Evolutionary conservation across 768 basidiomycete species (phyloP), one percentile per base, ranked within the genome.

Genomic region (Mycena galopus): DNA sequence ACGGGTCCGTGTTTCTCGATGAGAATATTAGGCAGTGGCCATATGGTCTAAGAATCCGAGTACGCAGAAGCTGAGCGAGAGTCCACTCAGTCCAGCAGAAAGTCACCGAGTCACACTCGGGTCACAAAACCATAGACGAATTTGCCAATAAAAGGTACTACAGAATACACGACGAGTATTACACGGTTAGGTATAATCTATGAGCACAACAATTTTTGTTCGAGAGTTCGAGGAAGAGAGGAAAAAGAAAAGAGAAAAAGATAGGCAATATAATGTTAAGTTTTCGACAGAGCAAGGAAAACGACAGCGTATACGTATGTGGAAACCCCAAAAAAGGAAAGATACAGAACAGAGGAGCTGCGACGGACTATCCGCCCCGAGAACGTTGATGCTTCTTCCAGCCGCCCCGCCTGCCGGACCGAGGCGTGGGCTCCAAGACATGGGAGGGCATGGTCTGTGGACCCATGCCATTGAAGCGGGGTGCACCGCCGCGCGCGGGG

Each of bases 241-340:
- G 12, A 19, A 42, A 55, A 37, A 27, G 33, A 25, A 27, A 5
- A 44, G 37, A 44, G 32, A 27, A 14, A 51, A 32, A 72, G 27
- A 65, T 44, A 59, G 30, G 60, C 51, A 58, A 25, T 65, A 72
- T 72, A 72, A 72, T 25, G 53, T 72, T 72, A 72, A 44, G 29
- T 33, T n/a, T n/a, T n/a, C n/a, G 16, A 56, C 33, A 44, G 14
- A 50, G 32, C 47, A 44, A 50, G 2, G 30, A n/a, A 56, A 58
- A 57, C 56, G 69, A 70, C 35, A 70, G 69, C 69, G 69, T 55
- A 57, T 33, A 59, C 42, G 42, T 42, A 6, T 14, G 6, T 39
- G 17, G 7, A 39, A 35, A 65, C 23, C 50, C 55, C 47, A 65
- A 16, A 58, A 30, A 44, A 57, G 25, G 33, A 60, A 12, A 4